These are phyloP conservation scores for Colletotrichum graminicola DNA, from an alignment of 2,329 filamentous ascomycete species.

Conservation along the genomic window DNA sequence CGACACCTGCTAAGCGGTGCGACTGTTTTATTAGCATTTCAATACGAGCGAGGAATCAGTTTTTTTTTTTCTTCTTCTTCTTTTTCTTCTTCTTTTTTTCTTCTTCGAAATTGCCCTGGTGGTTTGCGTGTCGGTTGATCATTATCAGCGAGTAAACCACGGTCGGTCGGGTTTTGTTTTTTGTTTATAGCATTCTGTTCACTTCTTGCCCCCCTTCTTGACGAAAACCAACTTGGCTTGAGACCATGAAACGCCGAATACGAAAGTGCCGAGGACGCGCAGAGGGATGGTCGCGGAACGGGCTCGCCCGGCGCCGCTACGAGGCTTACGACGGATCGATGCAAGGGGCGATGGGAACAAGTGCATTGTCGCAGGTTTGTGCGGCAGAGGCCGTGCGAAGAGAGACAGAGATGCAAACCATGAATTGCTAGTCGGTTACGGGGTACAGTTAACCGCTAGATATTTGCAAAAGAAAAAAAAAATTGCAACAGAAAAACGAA, in stretches of 20 bases:
- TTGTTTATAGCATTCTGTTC: conserved; percentile 6
- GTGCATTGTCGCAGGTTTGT: conserved; percentile 12
- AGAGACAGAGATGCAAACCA: conserved; percentile 6
- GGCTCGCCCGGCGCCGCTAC: conserved; percentile 19
- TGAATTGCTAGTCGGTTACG: conserved; percentile 2
- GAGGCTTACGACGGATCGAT: conserved; percentile 27
- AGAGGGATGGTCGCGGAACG: conserved; percentile 17
- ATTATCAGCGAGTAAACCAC: not conserved
- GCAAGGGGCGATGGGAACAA: conserved; percentile 11
- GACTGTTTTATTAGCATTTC: not conserved
- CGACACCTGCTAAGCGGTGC: conserved; percentile 65
- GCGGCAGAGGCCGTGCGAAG: not conserved
- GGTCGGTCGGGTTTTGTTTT: not conserved
- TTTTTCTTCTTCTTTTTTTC: not conserved
- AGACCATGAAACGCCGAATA: not conserved
- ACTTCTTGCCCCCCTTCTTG: not conserved
- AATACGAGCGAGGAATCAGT: conserved; percentile 9
- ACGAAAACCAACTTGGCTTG: not conserved
- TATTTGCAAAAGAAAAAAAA: not conserved
- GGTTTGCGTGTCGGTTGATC: conserved; percentile 2
- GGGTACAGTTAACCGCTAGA: not conserved
- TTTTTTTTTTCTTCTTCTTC: not conserved
- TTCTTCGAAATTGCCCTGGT: not conserved
- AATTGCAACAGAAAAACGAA: conserved; percentile 6
- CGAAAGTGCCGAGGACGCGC: conserved; percentile 12